These are phyloP conservation scores for Yamadazyma friedrichii DNA, from an alignment of 1,139 yeast genomes.

Conservation along the genomic window DNA sequence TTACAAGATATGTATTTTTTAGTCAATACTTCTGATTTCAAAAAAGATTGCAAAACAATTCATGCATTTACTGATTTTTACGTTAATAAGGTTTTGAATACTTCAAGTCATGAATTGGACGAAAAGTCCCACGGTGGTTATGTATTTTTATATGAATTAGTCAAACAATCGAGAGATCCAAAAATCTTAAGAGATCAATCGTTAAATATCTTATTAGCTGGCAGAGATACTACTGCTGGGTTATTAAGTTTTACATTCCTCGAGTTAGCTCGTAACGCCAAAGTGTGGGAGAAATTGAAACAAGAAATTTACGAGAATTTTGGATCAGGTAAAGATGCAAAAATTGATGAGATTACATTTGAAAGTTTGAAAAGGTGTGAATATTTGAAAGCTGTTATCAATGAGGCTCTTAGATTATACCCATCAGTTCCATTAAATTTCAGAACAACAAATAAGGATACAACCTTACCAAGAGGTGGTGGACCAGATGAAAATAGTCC, in stretches of 20 bases:
- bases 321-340: conserved; percentile 28
- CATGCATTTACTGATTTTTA: conserved; percentile 33
- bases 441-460: conserved; percentile 42
- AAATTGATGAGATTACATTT: conserved; percentile 30
- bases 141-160: conserved; percentile 50
- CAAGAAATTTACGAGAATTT: conserved; percentile 33
- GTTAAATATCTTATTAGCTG: conserved; percentile 52
- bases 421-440: conserved; percentile 55
- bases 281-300: conserved; percentile 37
- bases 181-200: conserved; percentile 50
- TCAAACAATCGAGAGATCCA: conserved; percentile 50
- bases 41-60: conserved; percentile 25
- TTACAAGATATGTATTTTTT: conserved; percentile 36
- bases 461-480: conserved; percentile 55
- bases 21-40: conserved; percentile 31
- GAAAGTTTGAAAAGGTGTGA: conserved; percentile 49
- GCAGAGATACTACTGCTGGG: conserved; percentile 60
- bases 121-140: conserved; percentile 38
- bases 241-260: conserved; percentile 47
- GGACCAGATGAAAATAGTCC: conserved; percentile 46
- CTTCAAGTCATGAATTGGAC: conserved; percentile 31
- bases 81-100: conserved; percentile 28
- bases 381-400: conserved; percentile 47
- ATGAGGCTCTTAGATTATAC: conserved; percentile 50
- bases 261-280: conserved; percentile 46